A percentile compares a stretch with the other conserved stretches of the same genome.
Conservation (phyloP, 225 moss, liverwort and hornwort species). For the Physcomitrium patens region DNA sequence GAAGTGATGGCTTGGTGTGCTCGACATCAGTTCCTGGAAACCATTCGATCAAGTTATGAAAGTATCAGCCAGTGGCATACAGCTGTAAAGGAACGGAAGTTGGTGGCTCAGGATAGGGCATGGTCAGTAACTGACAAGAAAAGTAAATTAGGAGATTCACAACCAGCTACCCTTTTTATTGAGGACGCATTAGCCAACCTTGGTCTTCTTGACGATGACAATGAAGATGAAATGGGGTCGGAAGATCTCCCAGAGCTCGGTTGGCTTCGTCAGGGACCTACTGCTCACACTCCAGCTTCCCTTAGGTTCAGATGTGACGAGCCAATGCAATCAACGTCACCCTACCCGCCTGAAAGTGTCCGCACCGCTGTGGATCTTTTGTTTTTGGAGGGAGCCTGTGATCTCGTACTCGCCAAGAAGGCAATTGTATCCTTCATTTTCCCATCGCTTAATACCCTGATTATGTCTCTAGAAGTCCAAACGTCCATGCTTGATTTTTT, state of each 20-base stretch:
- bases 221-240: conserved; percentile 60
- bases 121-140: conserved; percentile 66
- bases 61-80: conserved; percentile 71
- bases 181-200: conserved; percentile 92
- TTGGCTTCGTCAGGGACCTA: conserved; percentile 60
- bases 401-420: conserved; percentile 94
- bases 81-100: conserved; percentile 75
- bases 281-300: conserved; percentile 57
- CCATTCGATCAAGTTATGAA: conserved; percentile 64
- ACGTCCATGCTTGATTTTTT: conserved; percentile 6
- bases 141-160: conserved; percentile 60
- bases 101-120: conserved; percentile 76
- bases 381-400: conserved; percentile 87
- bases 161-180: conserved; percentile 79
- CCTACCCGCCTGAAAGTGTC: conserved; percentile 85
- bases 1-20: conserved; percentile 98
- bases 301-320: conserved; percentile 71
- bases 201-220: conserved; percentile 69
- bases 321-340: conserved; percentile 40
- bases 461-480: background rate
- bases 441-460: background rate
- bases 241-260: conserved; percentile 71
- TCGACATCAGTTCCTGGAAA: conserved; percentile 80
- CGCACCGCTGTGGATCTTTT: conserved; percentile 88
- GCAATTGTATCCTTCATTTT: conserved; percentile 82